Conservation (phyloP, 768 basidiomycete species). For the Scleroderma bovista region DNA sequence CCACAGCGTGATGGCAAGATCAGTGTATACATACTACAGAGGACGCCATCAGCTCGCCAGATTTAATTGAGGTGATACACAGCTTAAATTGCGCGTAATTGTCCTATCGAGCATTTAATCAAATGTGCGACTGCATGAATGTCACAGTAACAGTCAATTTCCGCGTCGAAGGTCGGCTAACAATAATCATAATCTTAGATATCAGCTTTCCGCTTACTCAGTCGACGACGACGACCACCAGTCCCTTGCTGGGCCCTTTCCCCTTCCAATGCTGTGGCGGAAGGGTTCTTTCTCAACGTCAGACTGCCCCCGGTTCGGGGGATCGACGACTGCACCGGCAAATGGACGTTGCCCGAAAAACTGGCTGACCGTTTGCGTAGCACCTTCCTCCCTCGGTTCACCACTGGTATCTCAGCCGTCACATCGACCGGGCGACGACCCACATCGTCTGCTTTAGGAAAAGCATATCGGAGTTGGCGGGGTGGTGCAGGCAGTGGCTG, state of each 20-base stretch:
- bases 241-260: conserved; percentile 18
- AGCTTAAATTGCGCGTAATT: not conserved
- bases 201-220: conserved; percentile 30
- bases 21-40: too few species aligned
- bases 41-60: too few species aligned
- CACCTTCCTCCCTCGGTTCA: conserved; percentile 12
- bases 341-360: conserved; percentile 19
- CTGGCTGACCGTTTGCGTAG: conserved; percentile 20
- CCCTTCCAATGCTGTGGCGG: conserved; percentile 11
- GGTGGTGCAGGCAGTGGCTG: conserved; percentile 12
- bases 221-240: conserved; percentile 27
- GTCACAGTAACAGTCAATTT: conserved; percentile 13
- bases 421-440: conserved; percentile 5
- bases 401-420: conserved; percentile 5
- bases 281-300: conserved; percentile 4
- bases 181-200: conserved; percentile 9
- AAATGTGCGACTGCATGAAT: conserved; percentile 19
- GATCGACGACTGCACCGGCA: conserved; percentile 20
- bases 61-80: too few species aligned
- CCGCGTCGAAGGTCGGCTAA: conserved; percentile 7
- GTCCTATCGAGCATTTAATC: conserved; percentile 10
- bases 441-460: conserved; percentile 5
- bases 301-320: conserved; percentile 8
- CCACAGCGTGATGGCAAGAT: too few species aligned
- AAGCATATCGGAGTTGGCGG: conserved; percentile 11